Conservation (phyloP, 495 filamentous ascomycete species). For the Daldinia decipiens region DNA sequence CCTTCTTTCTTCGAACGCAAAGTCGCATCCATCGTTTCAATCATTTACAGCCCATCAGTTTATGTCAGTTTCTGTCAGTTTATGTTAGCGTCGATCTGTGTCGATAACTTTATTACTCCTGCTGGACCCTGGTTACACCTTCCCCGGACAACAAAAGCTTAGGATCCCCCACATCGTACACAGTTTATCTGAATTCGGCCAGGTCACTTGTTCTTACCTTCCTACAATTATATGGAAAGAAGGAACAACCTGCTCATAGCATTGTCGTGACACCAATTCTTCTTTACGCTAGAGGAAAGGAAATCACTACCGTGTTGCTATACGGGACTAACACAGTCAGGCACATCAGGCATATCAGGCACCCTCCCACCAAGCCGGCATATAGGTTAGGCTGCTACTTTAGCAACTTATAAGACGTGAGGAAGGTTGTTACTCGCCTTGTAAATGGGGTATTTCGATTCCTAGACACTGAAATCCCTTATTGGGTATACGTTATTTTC, state of each 20-base stretch:
- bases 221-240: not conserved
- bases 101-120: conserved; percentile 36
- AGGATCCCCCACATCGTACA: conserved; percentile 20
- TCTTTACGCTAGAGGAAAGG: not conserved
- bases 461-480: not conserved
- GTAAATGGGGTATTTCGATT: not conserved
- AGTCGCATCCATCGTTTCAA: conserved; percentile 36
- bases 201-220: conserved; percentile 11
- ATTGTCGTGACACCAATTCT: not conserved
- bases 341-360: not conserved
- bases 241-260: not conserved
- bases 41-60: conserved; percentile 20
- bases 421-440: not conserved
- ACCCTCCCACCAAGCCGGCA: not conserved
- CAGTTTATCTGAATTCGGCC: conserved; percentile 6
- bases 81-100: conserved; percentile 29
- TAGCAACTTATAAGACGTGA: not conserved
- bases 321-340: not conserved
- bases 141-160: conserved; percentile 41
- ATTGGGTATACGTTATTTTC: not conserved
- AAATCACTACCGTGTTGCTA: not conserved
- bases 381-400: not conserved
- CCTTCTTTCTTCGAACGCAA: conserved; percentile 4
- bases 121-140: conserved; percentile 16
- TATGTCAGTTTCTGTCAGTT: conserved; percentile 23